Percentiles rank a stretch among this genome's conserved stretches.
Evolutionary conservation across 2,329 filamentous ascomycete species (phyloP).

Genomic region (Penicillium sp.): DNA sequence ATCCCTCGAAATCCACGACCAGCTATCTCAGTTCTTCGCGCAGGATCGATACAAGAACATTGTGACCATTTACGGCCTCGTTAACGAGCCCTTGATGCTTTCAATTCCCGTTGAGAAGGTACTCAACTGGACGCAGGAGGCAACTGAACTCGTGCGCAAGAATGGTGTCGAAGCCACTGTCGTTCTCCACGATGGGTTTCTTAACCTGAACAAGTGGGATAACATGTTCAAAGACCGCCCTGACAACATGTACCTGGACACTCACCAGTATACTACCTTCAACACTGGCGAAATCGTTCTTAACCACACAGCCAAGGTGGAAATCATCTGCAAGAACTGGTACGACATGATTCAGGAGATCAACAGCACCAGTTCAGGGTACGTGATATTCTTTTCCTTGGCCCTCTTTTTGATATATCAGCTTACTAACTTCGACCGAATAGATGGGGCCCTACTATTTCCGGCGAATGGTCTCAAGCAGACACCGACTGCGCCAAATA

Average conservation of each 20-base stretch:
- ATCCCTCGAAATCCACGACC: slow-evolving; percentile 83
- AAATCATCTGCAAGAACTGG: slow-evolving; percentile 88
- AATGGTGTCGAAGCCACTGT: slow-evolving; percentile 76
- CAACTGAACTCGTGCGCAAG: slow-evolving; percentile 71
- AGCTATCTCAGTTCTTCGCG: slow-evolving; percentile 87
- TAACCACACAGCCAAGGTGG: slow-evolving; percentile 80
- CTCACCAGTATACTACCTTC: slow-evolving; percentile 98
- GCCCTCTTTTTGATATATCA: background rate
- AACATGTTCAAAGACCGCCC: slow-evolving; percentile 73
- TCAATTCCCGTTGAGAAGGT: slow-evolving; percentile 68
- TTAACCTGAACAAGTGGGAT: slow-evolving; percentile 89
- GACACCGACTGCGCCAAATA: slow-evolving; percentile 90
- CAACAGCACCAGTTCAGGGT: slow-evolving; percentile 73
- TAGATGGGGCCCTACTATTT: slow-evolving; percentile 85
- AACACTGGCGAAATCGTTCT: slow-evolving; percentile 84
- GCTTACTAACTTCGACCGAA: slow-evolving; percentile 10
- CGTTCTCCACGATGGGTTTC: slow-evolving; percentile 93
- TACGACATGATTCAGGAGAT: slow-evolving; percentile 74
- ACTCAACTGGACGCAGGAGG: slow-evolving; percentile 76
- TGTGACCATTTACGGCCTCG: slow-evolving; percentile 88
- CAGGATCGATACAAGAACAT: slow-evolving; percentile 92
- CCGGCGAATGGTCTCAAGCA: slow-evolving; percentile 96
- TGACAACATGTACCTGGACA: slow-evolving; percentile 79
- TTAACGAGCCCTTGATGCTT: slow-evolving; percentile 92
- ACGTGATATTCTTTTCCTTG: slow-evolving; percentile 20